These are phyloP conservation scores for Phalaenopsis equestris DNA, from an alignment of 106 monocot genomes.

Conservation along the genomic window DNA sequence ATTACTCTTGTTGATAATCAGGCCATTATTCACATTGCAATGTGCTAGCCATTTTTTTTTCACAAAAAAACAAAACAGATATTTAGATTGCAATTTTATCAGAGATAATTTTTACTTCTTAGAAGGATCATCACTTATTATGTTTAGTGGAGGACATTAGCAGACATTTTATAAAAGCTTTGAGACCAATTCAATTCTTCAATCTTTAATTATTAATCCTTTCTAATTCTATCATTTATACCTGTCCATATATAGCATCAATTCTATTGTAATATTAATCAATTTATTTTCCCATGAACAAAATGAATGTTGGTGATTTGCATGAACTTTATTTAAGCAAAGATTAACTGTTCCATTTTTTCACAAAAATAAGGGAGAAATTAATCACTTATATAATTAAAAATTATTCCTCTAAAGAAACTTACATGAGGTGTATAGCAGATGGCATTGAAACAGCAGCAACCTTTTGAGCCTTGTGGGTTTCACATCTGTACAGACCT, in stretches of 20 bases:
- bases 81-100: neutral
- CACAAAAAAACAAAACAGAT: neutral
- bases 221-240: no score
- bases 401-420: neutral
- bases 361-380: neutral
- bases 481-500: conserved; percentile 70
- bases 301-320: no score
- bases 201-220: neutral
- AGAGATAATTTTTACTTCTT: neutral
- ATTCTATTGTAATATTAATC: no score
- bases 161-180: neutral
- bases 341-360: neutral
- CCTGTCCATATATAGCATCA: no score
- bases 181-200: neutral
- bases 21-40: neutral
- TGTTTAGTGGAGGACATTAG: neutral
- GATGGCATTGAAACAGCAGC: conserved; percentile 79
- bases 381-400: neutral
- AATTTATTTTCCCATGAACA: no score
- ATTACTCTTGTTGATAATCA: neutral
- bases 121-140: neutral
- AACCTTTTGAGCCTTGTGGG: conserved; percentile 67
- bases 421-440: conserved; percentile 77
- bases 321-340: neutral
- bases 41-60: neutral